Conservation (phyloP, 305 asterid genomes). For the Lippia alba region DNA sequence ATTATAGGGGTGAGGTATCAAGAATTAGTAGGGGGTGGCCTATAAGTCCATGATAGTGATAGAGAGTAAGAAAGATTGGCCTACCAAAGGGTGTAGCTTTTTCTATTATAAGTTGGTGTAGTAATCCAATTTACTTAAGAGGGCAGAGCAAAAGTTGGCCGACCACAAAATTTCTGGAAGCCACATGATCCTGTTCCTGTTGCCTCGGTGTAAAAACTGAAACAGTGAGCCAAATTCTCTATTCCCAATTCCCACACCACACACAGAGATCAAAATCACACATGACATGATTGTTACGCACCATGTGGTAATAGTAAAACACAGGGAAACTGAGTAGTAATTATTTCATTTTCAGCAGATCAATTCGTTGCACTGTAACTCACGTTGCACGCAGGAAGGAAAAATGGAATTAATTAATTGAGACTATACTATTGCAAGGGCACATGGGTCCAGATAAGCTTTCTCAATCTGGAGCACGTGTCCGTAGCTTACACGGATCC, state of each 20-base stretch:
- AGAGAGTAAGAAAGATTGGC: constrained; percentile 9
- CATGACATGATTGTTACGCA: not conserved
- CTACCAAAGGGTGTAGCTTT: not conserved
- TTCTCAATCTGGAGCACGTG: constrained; percentile 40
- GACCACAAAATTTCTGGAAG: constrained; percentile 27
- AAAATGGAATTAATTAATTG: too few species aligned
- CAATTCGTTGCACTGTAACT: constrained; percentile 31
- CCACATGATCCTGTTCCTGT: constrained; percentile 7
- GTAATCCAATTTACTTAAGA: not conserved
- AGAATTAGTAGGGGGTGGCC: not conserved
- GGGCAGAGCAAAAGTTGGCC: constrained; percentile 11
- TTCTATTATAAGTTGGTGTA: not conserved
- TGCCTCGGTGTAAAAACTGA: constrained; percentile 8
- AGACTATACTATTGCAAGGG: too few species aligned
- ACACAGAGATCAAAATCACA: not conserved
- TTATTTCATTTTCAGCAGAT: constrained; percentile 21
- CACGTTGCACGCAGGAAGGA: constrained; percentile 16
- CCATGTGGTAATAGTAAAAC: constrained; percentile 21
- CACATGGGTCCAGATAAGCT: constrained; percentile 44
- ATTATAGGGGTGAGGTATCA: not conserved
- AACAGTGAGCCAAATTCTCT: not conserved
- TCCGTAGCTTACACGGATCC: constrained; percentile 53
- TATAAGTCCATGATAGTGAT: not conserved
- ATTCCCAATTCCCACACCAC: too few species aligned
- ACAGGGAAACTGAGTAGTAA: constrained; percentile 2